Percentiles rank a stretch among this genome's conserved stretches.
These are phyloP conservation scores for Symbiodinium pilosum DNA, from an alignment of 73 alveolate genomes.

Conservation along the genomic window DNA sequence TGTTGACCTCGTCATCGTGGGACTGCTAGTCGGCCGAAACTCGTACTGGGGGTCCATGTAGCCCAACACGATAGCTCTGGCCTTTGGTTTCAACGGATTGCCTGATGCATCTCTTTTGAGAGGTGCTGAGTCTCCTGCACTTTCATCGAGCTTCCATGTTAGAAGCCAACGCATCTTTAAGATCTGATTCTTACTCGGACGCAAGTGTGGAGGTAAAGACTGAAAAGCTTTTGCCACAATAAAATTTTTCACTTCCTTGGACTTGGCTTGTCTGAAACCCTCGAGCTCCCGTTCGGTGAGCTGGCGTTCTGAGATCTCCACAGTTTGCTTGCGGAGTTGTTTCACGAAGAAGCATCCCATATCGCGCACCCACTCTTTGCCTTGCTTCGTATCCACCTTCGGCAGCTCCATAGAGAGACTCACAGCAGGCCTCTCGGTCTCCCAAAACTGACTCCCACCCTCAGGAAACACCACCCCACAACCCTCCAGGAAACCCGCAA, in stretches of 20 bases:
- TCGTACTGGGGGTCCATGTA: constrained; percentile 40
- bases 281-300: neutral
- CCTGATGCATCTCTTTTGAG: neutral
- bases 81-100: neutral
- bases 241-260: constrained; percentile 10
- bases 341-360: neutral
- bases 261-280: neutral
- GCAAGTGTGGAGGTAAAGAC: neutral
- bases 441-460: neutral
- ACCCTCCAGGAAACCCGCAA: neutral
- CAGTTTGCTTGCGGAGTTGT: neutral
- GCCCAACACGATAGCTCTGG: constrained; percentile 2
- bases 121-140: neutral
- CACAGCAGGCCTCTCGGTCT: neutral
- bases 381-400: neutral
- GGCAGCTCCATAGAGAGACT: neutral
- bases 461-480: neutral
- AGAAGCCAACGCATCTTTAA: constrained; percentile 29
- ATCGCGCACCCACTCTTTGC: neutral
- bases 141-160: constrained; percentile 23
- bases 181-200: neutral
- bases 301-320: neutral
- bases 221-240: neutral
- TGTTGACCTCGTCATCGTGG: neutral
- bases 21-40: neutral